Conservation (phyloP, 2,329 filamentous ascomycete species). For the Phaeoacremonium minimum region DNA sequence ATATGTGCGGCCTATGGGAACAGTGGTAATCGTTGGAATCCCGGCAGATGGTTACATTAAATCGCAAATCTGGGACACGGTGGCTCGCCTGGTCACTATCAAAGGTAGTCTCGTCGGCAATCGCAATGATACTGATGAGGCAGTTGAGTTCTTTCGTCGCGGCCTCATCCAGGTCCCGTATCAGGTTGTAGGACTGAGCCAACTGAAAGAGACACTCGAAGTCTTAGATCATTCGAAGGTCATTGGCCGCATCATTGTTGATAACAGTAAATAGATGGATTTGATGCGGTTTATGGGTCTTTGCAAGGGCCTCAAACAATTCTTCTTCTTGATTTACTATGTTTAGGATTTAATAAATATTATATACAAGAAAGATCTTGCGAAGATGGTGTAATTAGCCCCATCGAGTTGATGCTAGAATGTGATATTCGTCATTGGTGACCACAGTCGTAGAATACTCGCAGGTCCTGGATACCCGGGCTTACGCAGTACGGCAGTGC, state of each 20-base stretch:
- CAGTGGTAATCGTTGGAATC: slow-evolving; percentile 84
- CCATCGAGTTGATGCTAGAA: too few species aligned
- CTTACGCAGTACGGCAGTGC: too few species aligned
- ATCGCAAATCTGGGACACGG: slow-evolving; percentile 85
- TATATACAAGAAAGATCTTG: too few species aligned
- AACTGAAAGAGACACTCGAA: slow-evolving; percentile 77
- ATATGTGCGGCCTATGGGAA: slow-evolving; percentile 80
- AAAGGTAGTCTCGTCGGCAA: slow-evolving; percentile 93
- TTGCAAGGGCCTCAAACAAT: too few species aligned
- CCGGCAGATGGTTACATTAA: slow-evolving; percentile 75
- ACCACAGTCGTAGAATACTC: too few species aligned
- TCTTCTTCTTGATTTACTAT: too few species aligned
- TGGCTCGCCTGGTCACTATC: slow-evolving; percentile 86
- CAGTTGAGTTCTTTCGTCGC: slow-evolving; percentile 81
- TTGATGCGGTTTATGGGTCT: too few species aligned
- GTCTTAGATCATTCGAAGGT: slow-evolving; percentile 68
- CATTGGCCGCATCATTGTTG: slow-evolving; percentile 73
- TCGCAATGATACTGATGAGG: slow-evolving; percentile 80
- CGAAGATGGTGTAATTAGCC: too few species aligned
- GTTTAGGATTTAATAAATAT: too few species aligned
- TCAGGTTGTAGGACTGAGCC: slow-evolving; percentile 77
- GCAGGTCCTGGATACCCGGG: too few species aligned
- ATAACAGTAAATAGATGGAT: slow-evolving; percentile 61
- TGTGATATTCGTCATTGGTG: too few species aligned
- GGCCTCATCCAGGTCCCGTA: slow-evolving; percentile 84